These are phyloP conservation scores for Auxenochlorella pyrenoidosa DNA, from an alignment of 139 green algal genomes.

Conservation along the genomic window DNA sequence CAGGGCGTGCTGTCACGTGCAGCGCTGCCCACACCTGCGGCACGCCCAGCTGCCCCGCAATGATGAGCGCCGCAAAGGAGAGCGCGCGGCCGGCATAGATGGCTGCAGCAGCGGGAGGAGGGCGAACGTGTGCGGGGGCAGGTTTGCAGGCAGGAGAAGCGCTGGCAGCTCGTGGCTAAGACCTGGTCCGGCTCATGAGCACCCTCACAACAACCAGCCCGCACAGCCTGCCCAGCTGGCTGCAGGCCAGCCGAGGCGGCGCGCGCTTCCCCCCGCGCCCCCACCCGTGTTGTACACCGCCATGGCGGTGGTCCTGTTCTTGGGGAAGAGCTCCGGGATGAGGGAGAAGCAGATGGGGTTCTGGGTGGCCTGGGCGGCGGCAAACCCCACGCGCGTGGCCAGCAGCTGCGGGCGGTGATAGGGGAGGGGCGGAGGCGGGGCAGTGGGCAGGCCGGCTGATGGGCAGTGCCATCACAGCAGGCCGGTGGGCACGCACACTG, in stretches of 20 bases:
- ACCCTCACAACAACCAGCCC: no score
- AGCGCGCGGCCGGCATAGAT: slow-evolving; percentile 90
- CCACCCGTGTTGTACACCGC: slow-evolving; percentile 82
- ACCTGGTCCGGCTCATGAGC: no score
- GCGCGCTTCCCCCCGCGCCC: no score
- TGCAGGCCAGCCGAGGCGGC: no score
- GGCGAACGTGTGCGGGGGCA: no score
- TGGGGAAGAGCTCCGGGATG: slow-evolving; percentile 92
- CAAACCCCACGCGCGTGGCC: slow-evolving; percentile 76
- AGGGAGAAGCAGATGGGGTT: slow-evolving; percentile 87
- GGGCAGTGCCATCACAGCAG: not conserved
- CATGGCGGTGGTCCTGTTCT: slow-evolving; percentile 81
- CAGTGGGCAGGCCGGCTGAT: not conserved
- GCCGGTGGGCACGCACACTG: not conserved
- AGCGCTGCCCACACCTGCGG: slow-evolving; percentile 1
- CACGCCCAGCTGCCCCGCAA: slow-evolving; percentile 64
- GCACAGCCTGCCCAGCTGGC: no score
- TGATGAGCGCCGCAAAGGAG: slow-evolving; percentile 76
- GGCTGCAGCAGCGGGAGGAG: slow-evolving; percentile 28
- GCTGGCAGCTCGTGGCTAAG: no score
- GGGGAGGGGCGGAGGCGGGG: no score
- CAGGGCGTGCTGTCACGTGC: no score
- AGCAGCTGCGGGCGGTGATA: slow-evolving; percentile 63
- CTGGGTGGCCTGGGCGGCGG: slow-evolving; percentile 80
- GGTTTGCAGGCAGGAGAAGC: no score